Percentiles rank a stretch among this genome's conserved stretches.
Evolutionary conservation across 192 early-diverging fungal species (phyloP).

Genomic region (Backusella macrospora): DNA sequence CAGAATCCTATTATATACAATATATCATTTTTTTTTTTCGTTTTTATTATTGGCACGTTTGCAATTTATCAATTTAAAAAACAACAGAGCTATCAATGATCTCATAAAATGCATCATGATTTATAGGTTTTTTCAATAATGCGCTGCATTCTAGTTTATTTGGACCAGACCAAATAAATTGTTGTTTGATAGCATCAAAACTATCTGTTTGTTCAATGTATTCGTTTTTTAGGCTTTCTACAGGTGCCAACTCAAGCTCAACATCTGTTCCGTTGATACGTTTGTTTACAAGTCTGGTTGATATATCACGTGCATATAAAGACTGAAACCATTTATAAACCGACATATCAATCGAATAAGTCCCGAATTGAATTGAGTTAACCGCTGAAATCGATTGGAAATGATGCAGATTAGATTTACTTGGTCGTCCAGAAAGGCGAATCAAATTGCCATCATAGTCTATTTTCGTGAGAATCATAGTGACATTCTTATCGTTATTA

Average conservation of each 20-base stretch:
- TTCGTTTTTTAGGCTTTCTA: background rate
- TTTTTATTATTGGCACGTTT: background rate
- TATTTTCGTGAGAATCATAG: background rate
- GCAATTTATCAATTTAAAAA: background rate
- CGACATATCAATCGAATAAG: background rate
- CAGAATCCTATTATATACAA: background rate
- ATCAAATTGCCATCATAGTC: background rate
- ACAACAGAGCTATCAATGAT: background rate
- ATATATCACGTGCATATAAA: background rate
- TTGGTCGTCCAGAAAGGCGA: background rate
- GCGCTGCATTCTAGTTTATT: background rate
- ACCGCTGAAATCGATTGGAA: slow-evolving; percentile 16
- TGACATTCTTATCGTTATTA: background rate
- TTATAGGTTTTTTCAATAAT: background rate
- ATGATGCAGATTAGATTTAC: slow-evolving; percentile 11
- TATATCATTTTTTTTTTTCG: background rate
- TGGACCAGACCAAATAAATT: background rate
- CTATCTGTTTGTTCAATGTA: background rate
- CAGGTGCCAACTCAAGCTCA: background rate
- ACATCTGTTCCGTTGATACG: background rate
- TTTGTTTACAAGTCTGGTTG: background rate
- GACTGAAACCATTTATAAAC: background rate
- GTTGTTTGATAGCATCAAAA: background rate
- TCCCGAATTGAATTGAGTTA: background rate
- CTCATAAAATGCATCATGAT: background rate